Evolutionary conservation across 495 filamentous ascomycete genomes (phyloP).

Genomic region (Penicillium egyptiacum): DNA sequence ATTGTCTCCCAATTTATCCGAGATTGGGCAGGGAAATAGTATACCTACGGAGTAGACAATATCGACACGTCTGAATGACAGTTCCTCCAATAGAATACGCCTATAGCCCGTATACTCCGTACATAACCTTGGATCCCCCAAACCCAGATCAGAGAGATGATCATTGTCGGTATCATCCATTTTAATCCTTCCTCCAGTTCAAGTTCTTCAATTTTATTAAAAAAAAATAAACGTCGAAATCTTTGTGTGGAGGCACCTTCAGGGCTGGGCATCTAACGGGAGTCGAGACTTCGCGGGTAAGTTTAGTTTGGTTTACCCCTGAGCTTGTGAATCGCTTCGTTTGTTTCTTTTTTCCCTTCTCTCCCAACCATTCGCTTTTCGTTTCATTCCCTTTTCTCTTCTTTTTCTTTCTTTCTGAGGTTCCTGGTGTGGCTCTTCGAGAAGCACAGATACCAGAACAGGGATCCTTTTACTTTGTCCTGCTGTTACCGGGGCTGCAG

Average conservation of each 20-base stretch:
- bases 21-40: background rate
- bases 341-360: conserved; percentile 16
- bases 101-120: background rate
- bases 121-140: conserved; percentile 17
- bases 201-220: background rate
- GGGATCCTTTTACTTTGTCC: conserved; percentile 7
- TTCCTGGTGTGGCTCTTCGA: background rate
- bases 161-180: conserved; percentile 28
- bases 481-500: conserved; percentile 34
- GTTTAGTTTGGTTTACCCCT: conserved; percentile 22
- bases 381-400: conserved; percentile 11
- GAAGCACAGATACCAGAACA: conserved; percentile 11
- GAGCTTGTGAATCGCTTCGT: conserved; percentile 15
- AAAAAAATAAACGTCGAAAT: no score
- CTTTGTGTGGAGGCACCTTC: conserved; percentile 9
- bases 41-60: background rate
- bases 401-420: conserved; percentile 6
- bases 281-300: conserved; percentile 21
- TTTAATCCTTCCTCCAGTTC: no score
- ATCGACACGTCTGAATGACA: conserved; percentile 8
- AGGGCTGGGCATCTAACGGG: conserved; percentile 2
- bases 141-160: conserved; percentile 26
- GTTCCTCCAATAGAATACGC: background rate
- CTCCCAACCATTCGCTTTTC: conserved; percentile 8
- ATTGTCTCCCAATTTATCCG: background rate